Conservation (phyloP, 768 basidiomycete species). For the Kwoniella heveanensis region DNA sequence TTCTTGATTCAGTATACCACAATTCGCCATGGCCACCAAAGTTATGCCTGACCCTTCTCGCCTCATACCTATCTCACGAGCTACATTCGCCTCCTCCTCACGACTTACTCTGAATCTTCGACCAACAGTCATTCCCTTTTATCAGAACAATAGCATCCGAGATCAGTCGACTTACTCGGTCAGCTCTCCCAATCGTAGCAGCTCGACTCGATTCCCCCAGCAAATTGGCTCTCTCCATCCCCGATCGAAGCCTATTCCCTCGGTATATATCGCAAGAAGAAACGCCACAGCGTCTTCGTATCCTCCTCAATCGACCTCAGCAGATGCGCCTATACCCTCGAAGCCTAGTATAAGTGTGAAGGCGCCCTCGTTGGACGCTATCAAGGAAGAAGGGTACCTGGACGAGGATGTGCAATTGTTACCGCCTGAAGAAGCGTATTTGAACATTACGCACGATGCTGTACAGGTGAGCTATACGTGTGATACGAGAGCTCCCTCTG, state of each 20-base stretch:
- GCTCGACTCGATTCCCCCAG: too few species aligned
- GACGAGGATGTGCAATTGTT: conserved; percentile 50
- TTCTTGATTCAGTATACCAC: too few species aligned
- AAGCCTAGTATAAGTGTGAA: conserved; percentile 33
- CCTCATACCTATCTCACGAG: conserved; percentile 22
- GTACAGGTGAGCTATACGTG: conserved; percentile 41
- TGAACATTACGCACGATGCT: conserved; percentile 48
- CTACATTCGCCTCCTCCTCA: conserved; percentile 27
- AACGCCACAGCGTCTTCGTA: conserved; percentile 19
- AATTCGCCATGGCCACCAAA: conserved; percentile 4
- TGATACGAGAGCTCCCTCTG: too few species aligned
- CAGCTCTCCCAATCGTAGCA: too few species aligned
- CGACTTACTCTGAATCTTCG: conserved; percentile 5
- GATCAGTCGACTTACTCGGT: too few species aligned
- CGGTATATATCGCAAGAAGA: not conserved
- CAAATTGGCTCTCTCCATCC: too few species aligned
- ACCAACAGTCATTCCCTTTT: not conserved
- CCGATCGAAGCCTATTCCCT: not conserved
- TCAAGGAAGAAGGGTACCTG: conserved; percentile 50
- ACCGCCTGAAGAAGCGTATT: conserved; percentile 36
- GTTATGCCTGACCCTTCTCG: not conserved
- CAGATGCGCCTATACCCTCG: conserved; percentile 2
- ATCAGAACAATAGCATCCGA: not conserved
- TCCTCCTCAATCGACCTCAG: conserved; percentile 16
- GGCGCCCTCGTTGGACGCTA: conserved; percentile 42